Evolutionary conservation across 257 asterid species (phyloP), one percentile per base, ranked within the genome.

Genomic region (Jaltomata sinuosa): DNA sequence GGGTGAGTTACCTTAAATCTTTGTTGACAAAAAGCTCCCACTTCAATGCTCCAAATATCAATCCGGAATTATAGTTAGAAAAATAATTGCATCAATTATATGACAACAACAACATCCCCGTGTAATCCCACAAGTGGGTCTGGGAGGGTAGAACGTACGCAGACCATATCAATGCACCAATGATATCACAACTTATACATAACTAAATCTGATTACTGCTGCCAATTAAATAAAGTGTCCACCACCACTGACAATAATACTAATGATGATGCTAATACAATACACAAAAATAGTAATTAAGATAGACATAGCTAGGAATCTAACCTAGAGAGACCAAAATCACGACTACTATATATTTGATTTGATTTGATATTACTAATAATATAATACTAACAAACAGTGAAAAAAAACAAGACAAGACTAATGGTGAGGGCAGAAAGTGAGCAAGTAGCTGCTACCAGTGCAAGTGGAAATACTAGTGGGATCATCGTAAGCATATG

Each of bases 401-500:
- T 25, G 36, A 25, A 69, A 11, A 74, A 15, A 18, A 22, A 45
- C 19, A 31, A 25, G 55, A 74, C 87, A 87, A 90, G 84, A 25
- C 86, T 88, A 90, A 86, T 89, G 96, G 87, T 91, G 99, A 84
- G 98, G 97, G 83, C 99, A 96, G 90, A 93, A 96, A 31, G 98
- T 92, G 92, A 96, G 85, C 87, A 96, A 84, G 79, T 96, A 96
- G 91, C 72, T 92, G 1, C 93, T 84, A 8, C 94, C 97, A 9
- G 94, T 96, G 94, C 99, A 96, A 85, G 99, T 96, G 32, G 99
- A 84, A 65, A 96, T 92, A 88, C 98, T 93, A 34, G 99, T 94
- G 83, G 99, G 99, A 89, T 96, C 99, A 84, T 96, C 99, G 71
- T 93, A 96, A 3, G 99, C 99, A 74, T 96, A 96, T n/a, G 98